Percentiles rank a stretch among this genome's conserved stretches.
phyloP scores from a whole-genome alignment of 2,329 filamentous ascomycete genomes.

The Apiospora phragmitis region DNA sequence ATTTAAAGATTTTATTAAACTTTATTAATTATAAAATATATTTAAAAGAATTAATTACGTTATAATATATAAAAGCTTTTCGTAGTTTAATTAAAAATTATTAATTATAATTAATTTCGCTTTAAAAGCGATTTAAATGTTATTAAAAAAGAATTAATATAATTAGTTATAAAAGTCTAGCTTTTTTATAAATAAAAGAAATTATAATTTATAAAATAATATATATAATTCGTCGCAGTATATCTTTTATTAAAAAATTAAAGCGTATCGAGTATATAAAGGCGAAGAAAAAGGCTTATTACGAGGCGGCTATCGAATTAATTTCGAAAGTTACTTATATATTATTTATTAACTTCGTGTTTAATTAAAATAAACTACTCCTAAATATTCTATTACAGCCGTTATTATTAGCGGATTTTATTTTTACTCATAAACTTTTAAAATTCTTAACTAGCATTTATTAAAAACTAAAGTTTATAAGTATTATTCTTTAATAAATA shows the following conservation, averaged over 20 bases:
- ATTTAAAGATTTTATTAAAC: background rate
- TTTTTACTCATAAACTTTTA: background rate
- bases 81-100: no score
- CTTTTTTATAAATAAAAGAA: no score
- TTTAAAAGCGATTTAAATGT: background rate
- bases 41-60: background rate
- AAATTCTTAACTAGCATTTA: background rate
- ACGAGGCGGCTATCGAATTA: no score
- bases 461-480: background rate
- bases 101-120: background rate
- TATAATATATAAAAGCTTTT: background rate
- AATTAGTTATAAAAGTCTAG: no score
- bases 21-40: background rate
- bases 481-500: background rate
- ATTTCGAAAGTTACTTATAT: no score
- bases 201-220: no score
- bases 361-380: background rate
- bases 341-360: no score
- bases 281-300: no score
- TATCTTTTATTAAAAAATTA: no score
- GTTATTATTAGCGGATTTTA: background rate
- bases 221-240: no score
- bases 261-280: no score
- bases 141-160: no score
- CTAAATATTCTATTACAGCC: background rate